phyloP scores from a whole-genome alignment of 1,284 basidiomycete genomes.

The Irpex sp. region DNA sequence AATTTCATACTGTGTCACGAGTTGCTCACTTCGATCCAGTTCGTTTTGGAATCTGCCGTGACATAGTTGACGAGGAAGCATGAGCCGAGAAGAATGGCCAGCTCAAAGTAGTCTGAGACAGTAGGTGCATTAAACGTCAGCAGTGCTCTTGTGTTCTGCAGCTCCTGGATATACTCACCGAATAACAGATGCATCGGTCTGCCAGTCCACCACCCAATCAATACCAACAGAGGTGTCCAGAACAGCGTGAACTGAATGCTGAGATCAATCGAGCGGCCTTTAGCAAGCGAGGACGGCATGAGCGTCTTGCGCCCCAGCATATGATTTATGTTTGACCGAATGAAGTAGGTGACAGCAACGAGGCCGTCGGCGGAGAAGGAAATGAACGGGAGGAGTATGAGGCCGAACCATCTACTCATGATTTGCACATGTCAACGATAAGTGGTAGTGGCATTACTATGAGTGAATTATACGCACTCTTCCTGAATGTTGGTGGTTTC shows the following conservation, averaged over 20 bases:
- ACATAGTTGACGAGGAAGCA: conserved; percentile 73
- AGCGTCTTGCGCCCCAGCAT: conserved; percentile 17
- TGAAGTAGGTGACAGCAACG: conserved; percentile 51
- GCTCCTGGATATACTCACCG: conserved; percentile 28
- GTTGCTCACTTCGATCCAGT: conserved; percentile 44
- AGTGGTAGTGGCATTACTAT: background rate
- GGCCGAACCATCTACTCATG: conserved; percentile 56
- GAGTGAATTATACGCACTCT: conserved; percentile 37
- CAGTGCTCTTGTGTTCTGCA: background rate
- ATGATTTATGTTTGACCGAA: conserved; percentile 24
- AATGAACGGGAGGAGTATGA: conserved; percentile 63
- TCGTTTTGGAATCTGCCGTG: conserved; percentile 66
- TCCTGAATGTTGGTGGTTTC: conserved; percentile 36
- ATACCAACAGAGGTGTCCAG: conserved; percentile 38
- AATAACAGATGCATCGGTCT: conserved; percentile 34
- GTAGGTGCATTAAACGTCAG: background rate
- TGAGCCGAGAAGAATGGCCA: conserved; percentile 52
- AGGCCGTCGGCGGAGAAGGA: conserved; percentile 68
- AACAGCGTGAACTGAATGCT: conserved; percentile 39
- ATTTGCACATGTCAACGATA: background rate
- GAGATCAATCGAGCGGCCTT: conserved; percentile 36
- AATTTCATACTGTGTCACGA: background rate
- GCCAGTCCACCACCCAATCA: conserved; percentile 34
- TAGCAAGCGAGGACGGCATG: conserved; percentile 31
- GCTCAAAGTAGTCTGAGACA: conserved; percentile 48